These are phyloP conservation scores for Cyamopsis tetragonoloba DNA, from an alignment of 306 rosid species.

Conservation along the genomic window DNA sequence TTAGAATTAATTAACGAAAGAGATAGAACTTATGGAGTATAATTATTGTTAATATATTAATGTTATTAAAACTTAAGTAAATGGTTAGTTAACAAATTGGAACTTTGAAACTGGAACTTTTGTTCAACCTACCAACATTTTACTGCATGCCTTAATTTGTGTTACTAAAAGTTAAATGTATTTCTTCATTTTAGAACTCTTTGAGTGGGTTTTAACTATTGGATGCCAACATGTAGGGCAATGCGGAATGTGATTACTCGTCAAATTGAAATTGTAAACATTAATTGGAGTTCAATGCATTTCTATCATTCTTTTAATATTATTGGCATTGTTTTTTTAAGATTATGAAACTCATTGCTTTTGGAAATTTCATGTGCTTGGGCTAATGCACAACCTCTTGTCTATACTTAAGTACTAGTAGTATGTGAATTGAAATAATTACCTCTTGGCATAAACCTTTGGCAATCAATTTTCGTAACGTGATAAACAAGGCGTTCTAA, in stretches of 20 bases:
- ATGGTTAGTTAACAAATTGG: slow-evolving; percentile 16
- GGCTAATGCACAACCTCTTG: neutral
- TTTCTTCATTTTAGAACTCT: neutral
- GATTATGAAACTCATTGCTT: neutral
- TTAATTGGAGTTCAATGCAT: slow-evolving; percentile 13
- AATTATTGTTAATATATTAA: too few relatives aligned
- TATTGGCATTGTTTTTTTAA: neutral
- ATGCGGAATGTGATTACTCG: slow-evolving; percentile 27
- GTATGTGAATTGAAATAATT: too few relatives aligned
- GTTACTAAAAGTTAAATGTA: neutral
- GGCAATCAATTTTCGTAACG: too few relatives aligned
- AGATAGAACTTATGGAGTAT: too few relatives aligned
- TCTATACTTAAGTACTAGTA: too few relatives aligned
- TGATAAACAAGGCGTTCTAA: too few relatives aligned
- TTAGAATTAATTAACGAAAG: too few relatives aligned
- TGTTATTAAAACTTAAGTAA: too few relatives aligned
- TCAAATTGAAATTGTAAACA: slow-evolving; percentile 28
- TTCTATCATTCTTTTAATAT: slow-evolving; percentile 3
- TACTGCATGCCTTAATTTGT: neutral
- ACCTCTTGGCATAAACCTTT: too few relatives aligned
- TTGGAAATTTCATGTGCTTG: slow-evolving; percentile 9
- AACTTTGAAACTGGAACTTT: neutral
- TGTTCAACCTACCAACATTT: neutral
- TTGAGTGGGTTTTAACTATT: neutral
- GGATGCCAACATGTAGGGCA: neutral